Evolutionary conservation across 768 basidiomycete species (phyloP).

Genomic region (Clathrus columnatus): DNA sequence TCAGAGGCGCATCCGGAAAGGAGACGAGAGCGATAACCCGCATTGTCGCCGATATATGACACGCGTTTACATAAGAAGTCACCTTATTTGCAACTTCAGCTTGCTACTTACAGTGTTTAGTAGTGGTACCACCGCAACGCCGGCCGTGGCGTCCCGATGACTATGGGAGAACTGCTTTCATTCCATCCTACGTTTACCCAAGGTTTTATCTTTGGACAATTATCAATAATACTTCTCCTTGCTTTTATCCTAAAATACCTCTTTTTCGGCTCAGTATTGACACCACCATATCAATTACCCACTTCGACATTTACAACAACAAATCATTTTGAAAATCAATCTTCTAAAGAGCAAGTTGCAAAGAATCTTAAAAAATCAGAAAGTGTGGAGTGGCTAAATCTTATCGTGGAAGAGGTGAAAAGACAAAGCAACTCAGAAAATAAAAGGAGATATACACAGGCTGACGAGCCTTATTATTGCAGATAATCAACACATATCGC

Average conservation of each 20-base stretch:
- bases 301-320: constrained; percentile 2
- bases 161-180: constrained; percentile 53
- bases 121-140: background rate
- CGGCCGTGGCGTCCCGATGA: background rate
- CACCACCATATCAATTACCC: constrained; percentile 8
- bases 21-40: constrained; percentile 32
- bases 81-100: background rate
- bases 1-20: constrained; percentile 49
- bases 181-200: constrained; percentile 90
- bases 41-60: background rate
- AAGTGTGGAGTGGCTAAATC: constrained; percentile 88
- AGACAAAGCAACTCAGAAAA: background rate
- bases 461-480: background rate
- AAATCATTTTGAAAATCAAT: background rate
- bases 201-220: constrained; percentile 85
- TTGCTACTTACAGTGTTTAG: background rate
- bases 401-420: constrained; percentile 70
- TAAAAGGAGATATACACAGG: background rate
- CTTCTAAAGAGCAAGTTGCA: background rate
- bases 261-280: constrained; percentile 69
- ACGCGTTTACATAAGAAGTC: background rate
- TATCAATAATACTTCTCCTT: constrained; percentile 74
- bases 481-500: constrained; percentile 69
- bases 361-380: constrained; percentile 42
- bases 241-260: constrained; percentile 86